phyloP scores from a whole-genome alignment of 441 rosid species.

The Erodium texanum region DNA sequence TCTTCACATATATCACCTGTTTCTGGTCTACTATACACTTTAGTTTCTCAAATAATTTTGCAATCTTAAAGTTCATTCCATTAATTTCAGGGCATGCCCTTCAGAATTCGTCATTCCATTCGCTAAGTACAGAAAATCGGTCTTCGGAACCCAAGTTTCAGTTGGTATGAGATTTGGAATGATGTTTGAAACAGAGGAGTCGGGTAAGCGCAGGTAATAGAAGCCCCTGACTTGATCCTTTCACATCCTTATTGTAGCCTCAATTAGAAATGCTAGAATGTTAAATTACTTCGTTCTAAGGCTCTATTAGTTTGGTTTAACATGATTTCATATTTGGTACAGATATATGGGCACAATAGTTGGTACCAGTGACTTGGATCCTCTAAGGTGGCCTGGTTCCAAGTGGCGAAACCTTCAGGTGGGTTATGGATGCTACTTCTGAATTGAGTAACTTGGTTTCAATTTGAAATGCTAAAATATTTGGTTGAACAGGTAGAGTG shows the following conservation, averaged over 20 bases:
- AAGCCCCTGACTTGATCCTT: background rate
- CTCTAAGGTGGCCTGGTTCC: constrained; percentile 95
- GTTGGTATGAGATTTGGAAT: constrained; percentile 87
- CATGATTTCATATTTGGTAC: constrained; percentile 10
- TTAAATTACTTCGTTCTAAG: background rate
- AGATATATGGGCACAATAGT: constrained; percentile 95
- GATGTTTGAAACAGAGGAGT: constrained; percentile 98
- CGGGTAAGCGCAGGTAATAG: constrained; percentile 63
- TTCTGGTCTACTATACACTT: background rate
- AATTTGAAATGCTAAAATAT: background rate
- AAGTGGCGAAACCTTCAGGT: constrained; percentile 99
- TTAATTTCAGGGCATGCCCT: constrained; percentile 60
- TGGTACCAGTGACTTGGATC: constrained; percentile 77
- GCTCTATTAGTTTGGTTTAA: background rate
- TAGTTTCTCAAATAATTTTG: background rate
- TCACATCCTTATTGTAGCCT: background rate
- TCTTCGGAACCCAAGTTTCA: constrained; percentile 53
- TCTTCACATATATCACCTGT: background rate
- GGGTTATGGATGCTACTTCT: background rate
- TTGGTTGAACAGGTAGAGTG: constrained; percentile 62
- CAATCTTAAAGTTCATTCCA: background rate
- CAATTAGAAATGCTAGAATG: background rate
- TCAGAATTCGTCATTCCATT: constrained; percentile 95
- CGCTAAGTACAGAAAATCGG: constrained; percentile 84
- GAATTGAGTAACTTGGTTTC: background rate